Evolutionary conservation across 805 yeast species (phyloP), one percentile per base, ranked within the genome.

Genomic region (Candida tallmaniae): DNA sequence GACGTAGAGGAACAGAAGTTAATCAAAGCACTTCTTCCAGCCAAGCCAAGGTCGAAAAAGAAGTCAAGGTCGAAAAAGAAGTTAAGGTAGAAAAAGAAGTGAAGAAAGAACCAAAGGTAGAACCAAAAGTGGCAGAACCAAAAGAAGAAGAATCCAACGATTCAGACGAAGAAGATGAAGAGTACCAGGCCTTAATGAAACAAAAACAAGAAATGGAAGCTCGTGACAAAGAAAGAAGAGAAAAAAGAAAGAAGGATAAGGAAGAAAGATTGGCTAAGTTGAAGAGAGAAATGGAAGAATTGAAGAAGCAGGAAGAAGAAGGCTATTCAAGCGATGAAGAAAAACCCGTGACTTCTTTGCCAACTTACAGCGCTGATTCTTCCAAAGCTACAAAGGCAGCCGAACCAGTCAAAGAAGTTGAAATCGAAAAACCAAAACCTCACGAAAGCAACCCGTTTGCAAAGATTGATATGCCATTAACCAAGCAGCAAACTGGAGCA

Each of bases 201-300:
- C 66, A 69, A 29, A 58, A 60, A 40, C 62, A 52, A 54, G 70
- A 60, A 33, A 41, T 67, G 60, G 79, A 73, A 44, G 60, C 57
- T 3, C 58, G 63, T 29, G 67, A 65, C 33, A 46, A 57, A 31
- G 65, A 62, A 29, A 52, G 75, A 32, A 71, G 70, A 39, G 49
- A 60, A 40, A 74, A 70, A 52, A 78, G 71, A 52, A 73, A 73
- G 43, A 68, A 68, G 21, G 80, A 74, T 6, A 78, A 74, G 47
- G 84, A 77, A 41, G 81, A 74, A 9, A 65, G 78, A 42, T 47
- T 77, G 35, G 83, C 80, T 2, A 68, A 70, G 41, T 56, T 80
- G 34, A 76, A 71, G 46, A 70, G 65, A 40, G 82, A 79, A 49
- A 73, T 80, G 70, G 80, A 70, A 26, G 77, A 69, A 6, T 60